phyloP scores from a whole-genome alignment of 176 grass and related monocot genomes.

The Aegilops tauschii region DNA sequence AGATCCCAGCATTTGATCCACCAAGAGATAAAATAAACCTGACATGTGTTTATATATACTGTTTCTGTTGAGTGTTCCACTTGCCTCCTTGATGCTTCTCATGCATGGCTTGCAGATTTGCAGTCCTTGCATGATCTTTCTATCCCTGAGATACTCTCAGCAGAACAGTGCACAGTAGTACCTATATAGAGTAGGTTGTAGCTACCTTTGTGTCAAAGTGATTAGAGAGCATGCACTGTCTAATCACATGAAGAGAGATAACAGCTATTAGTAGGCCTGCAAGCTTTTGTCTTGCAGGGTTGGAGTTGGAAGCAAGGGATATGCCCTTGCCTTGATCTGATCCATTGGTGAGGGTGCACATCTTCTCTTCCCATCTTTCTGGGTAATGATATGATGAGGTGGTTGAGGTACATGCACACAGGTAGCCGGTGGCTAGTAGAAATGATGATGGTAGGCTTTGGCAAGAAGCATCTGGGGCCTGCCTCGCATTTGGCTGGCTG shows the following conservation, averaged over 20 bases:
- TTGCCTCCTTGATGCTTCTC: conserved; percentile 21
- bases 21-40: conserved; percentile 19
- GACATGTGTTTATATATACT: not conserved
- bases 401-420: too few species aligned
- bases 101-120: not conserved
- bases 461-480: conserved; percentile 23
- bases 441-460: not conserved
- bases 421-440: not conserved
- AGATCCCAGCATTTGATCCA: conserved; percentile 33
- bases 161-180: not conserved
- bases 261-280: not conserved
- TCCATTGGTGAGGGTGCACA: not conserved
- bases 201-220: not conserved
- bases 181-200: not conserved
- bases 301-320: conserved; percentile 17
- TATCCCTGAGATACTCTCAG: not conserved
- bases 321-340: conserved; percentile 5
- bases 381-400: conserved; percentile 18
- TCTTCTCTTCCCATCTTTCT: not conserved
- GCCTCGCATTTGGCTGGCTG: conserved; percentile 29
- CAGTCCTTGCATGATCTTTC: not conserved
- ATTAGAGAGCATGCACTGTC: conserved; percentile 4
- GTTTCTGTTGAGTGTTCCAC: not conserved
- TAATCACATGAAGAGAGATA: conserved; percentile 8
- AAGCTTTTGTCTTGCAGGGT: not conserved